Conservation (phyloP, 2,329 filamentous ascomycete genomes). For the Trichoderma pleuroti region DNA sequence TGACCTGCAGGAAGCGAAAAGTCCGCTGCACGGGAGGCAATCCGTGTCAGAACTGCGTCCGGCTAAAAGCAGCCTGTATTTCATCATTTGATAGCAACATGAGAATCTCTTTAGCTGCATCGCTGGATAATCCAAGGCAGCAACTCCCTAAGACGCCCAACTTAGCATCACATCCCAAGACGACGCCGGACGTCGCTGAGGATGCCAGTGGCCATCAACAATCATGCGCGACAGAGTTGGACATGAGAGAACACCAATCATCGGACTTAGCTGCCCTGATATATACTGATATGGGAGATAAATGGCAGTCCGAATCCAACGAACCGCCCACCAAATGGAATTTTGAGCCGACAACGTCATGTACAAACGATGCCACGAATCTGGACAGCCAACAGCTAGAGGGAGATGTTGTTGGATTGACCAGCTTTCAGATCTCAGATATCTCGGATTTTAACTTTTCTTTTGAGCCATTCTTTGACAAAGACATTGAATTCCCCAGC, state of each 20-base stretch:
- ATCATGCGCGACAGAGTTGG: neutral
- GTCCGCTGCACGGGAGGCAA: slow-evolving; percentile 8
- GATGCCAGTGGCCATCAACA: neutral
- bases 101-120: neutral
- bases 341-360: neutral
- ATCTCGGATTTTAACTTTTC: slow-evolving; percentile 6
- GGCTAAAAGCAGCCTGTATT: neutral
- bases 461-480: neutral
- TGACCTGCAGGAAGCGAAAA: slow-evolving; percentile 11
- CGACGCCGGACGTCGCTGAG: neutral
- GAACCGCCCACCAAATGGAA: neutral
- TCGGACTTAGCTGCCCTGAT: neutral
- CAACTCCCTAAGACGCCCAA: neutral
- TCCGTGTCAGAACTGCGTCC: slow-evolving; percentile 8
- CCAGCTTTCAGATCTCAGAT: neutral
- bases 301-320: neutral
- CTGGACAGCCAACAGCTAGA: neutral
- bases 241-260: neutral
- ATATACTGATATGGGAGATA: neutral
- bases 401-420: neutral
- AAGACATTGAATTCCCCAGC: neutral
- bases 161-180: neutral
- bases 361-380: neutral
- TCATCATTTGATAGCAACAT: slow-evolving; percentile 8
- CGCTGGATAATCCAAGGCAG: neutral